Base-by-base conservation (phyloP, 352 stramenopile species). In the Phytopythium montanum region DNA sequence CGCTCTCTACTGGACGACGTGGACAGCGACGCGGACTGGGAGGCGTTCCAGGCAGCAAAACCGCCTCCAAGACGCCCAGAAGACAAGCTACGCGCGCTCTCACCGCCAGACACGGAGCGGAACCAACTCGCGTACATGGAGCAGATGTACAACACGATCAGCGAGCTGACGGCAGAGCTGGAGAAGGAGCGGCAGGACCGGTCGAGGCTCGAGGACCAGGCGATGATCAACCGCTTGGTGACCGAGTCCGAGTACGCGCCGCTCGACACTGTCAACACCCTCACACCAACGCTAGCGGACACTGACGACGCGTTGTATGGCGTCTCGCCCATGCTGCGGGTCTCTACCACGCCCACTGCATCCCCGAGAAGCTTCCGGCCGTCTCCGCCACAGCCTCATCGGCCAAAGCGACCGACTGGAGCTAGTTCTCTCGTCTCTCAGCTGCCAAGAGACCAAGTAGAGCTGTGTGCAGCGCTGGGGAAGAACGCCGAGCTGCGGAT, bases 401-500 rank as follows among this genome's bases (percentile, higher is more conserved):
- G 65, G 46, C 19, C 62, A 31, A 68, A 65, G 19, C 57, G 63
- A 3, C 34, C 52, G 19, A 54, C n/a, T 36, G 48, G 26, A 18
- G 16, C 33, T 19, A 57, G 21, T 25, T 2, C 34, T 21, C 14
- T n/a, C 2, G 16, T 33, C 1, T n/a, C 31, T 26, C 33, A 66
- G 3, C 42, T 80, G 3, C 51, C 64, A n/a, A 84, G 79, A 59
- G 65, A 75, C 10, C 72, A 87, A n/a, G 68, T 80, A 6, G 78
- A 90, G 13, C 45, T 88, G 29, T 90, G 81, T 49, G 33, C 72
- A 0, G 78, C 73, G 6, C 66, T 90, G 2, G 79, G 76, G 9
- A 87, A 84, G 51, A 90, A 88, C 49, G 81, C 76, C 0, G 81
- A 90, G 53, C 65, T 90, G 12, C 81, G 70, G 8, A 86, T 90